Conservation (phyloP, 2,329 filamentous ascomycete species). For the Fusarium sp. region DNA sequence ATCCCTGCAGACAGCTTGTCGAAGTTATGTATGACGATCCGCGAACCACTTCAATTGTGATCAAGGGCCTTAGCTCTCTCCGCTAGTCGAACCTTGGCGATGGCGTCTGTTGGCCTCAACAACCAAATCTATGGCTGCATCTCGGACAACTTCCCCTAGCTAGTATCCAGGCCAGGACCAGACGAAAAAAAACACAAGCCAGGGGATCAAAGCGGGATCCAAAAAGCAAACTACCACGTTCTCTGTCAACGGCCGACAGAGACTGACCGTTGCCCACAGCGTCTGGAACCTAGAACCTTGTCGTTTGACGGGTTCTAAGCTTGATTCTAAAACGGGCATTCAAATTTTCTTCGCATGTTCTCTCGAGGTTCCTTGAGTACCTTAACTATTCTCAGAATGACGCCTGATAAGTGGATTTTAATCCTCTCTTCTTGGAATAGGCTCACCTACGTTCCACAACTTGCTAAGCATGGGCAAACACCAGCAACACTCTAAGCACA, state of each 20-base stretch:
- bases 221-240: conserved; percentile 18
- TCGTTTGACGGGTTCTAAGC: not conserved
- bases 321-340: not conserved
- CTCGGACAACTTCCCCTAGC: conserved; percentile 39
- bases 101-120: conserved; percentile 33
- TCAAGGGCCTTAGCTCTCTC: conserved; percentile 30
- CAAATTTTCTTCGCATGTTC: not conserved
- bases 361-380: not conserved
- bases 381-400: not conserved
- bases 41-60: conserved; percentile 35
- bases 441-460: not conserved
- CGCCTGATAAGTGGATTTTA: not conserved
- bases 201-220: conserved; percentile 28
- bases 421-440: not conserved
- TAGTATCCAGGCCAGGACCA: conserved; percentile 5
- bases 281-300: conserved; percentile 20
- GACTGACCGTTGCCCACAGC: conserved; percentile 31
- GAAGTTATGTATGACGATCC: conserved; percentile 34
- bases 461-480: not conserved
- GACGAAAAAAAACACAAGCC: conserved; percentile 1
- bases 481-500: not conserved
- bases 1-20: conserved; percentile 24
- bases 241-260: conserved; percentile 34
- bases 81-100: conserved; percentile 25
- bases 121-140: conserved; percentile 32